Evolutionary conservation across 176 grass and related monocot genomes (phyloP), one percentile per base, ranked within the genome.

Genomic region (Cenchrus fungigraminus): DNA sequence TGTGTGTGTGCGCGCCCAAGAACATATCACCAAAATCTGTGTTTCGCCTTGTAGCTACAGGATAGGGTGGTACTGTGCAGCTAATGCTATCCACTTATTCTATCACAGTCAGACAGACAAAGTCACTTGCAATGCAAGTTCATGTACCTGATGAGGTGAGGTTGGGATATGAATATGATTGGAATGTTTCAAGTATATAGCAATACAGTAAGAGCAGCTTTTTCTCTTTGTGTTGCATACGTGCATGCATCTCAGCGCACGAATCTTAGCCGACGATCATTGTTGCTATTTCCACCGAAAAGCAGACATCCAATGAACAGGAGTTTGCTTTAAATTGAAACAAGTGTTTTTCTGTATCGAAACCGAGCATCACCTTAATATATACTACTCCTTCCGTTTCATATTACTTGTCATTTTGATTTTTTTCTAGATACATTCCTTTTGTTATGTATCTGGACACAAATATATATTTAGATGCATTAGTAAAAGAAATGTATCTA

Each of bases 161-260:
- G 49, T 10, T 12, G 54, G 20, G 68, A 82, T 83, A 32, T 73
- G 68, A 62, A 82, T 83, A 32, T 73, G 68, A 62, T 83, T 61
- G 68, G 44, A 72, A 59, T 71, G 53, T 71, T 28, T 49, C 54
- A 61, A 16, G 54, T 45, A 37, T 15, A 47, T 45, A 60, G 69
- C 25, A 63, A 73, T 83, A 32, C 8, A 55, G 34, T 9, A 74
- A 19, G 16, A 22, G 9, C 71, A 32, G 2, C 55, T 74, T 73
- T 64, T 54, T 31, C 4, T 61, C 8, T 49, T 4, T 55, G 49
- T 47, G 58, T 12, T 82, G 40, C 51, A 46, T 46, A 6, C 9
- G 4, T 53, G 51, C 50, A 10, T 53, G 52, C 12, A 5, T 15
- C 46, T 17, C 34, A 28, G 66, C 14, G 20, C 14, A 16, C 15